Evolutionary conservation across 306 rosid genomes (phyloP), one percentile per base, ranked within the genome.

Genomic region (Pachyrhizus erosus): DNA sequence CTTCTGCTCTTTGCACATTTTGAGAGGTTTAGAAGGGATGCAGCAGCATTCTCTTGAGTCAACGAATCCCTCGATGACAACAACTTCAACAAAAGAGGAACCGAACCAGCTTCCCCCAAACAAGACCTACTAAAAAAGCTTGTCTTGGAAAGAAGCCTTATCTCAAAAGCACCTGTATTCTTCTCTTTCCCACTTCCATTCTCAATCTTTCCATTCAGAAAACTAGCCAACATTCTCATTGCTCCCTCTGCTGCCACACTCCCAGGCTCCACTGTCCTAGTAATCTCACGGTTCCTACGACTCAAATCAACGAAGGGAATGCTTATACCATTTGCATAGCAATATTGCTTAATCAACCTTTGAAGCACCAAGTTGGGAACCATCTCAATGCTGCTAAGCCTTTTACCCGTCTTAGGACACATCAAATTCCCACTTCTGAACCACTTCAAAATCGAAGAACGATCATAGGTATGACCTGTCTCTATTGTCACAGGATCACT

Each of bases 381-480:
- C 75, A 90, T 31, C 10, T 88, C 96, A 60, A 23, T 77, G 88
- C 64, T 90, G 20, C 27, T 42, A 33, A 96, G 87, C 86, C 74
- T 89, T 80, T 88, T 88, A 46, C 96, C 94, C 1, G 98, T 93
- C 62, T 89, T 96, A 5, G 98, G 99, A 77, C 99, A 96, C 7
- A 12, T 89, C 11, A 70, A 49, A 49, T 91, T 92, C 23, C 91
- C 98, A 11, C 91, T 79, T 14, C 54, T 76, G 17, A 96, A 90
- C 99, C 98, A 96, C 70, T 88, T 93, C 57, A 81, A 73, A 86
- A 96, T 96, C n/a, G 98, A 96, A 8, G 89, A 70, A 3, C 97
- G 96, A 80, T 96, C 99, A 40, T 96, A 96, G 26, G 88, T 92
- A 1, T 96, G 99, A 73, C 99, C 97, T 1, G 99, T 91, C 61